A percentile compares a stretch with the other conserved stretches of the same genome.
Conservation (phyloP, 345 rosid species). For the Durio zibethinus region DNA sequence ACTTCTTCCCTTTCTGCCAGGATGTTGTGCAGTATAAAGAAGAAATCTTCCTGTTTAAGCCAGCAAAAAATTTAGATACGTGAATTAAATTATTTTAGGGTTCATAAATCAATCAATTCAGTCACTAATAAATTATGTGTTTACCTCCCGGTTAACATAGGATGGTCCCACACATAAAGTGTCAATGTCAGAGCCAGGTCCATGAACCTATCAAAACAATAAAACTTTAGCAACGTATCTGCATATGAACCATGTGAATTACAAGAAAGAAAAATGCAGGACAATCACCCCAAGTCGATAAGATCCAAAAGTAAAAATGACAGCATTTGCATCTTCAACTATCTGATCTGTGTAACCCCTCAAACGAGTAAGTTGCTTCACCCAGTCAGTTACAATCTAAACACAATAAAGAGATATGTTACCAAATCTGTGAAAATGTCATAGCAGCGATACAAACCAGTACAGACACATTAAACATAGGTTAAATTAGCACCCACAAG, state of each 20-base stretch:
- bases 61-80: neutral
- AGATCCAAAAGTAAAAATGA: conserved; percentile 69
- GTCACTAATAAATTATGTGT: neutral
- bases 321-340: conserved; percentile 77
- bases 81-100: neutral
- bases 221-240: neutral
- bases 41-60: conserved; percentile 55
- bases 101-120: neutral
- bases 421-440: neutral
- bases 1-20: conserved; percentile 60
- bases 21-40: conserved; percentile 45
- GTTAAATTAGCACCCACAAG: neutral
- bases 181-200: conserved; percentile 72
- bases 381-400: conserved; percentile 65
- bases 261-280: neutral
- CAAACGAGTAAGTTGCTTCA: conserved; percentile 51
- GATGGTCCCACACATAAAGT: conserved; percentile 72
- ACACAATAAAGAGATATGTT: neutral
- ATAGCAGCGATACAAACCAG: neutral
- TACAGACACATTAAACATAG: neutral
- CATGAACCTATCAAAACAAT: conserved; percentile 49
- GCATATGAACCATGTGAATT: neutral
- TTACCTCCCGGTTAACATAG: conserved; percentile 65
- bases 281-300: conserved; percentile 63
- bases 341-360: conserved; percentile 62